Base-by-base conservation (phyloP, 2,329 filamentous ascomycete genomes). In the Fusarium sp. region DNA sequence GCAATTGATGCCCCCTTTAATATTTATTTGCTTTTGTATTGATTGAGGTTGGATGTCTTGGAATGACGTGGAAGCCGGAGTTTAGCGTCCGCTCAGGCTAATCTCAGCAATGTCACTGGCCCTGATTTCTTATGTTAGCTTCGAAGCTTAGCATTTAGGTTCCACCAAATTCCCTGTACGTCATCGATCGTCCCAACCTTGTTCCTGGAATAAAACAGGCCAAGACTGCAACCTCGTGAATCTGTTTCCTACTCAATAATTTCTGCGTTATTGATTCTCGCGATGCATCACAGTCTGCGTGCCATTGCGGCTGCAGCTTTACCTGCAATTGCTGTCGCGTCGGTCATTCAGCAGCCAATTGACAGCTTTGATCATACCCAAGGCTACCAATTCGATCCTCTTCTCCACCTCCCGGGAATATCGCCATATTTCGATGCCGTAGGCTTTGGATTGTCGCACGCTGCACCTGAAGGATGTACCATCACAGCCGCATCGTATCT, bases 391-490 rank as follows among this genome's bases (percentile, higher is more conserved):
- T 77, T 77, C 48, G 75, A 77, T 38, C 73, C 75, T 9, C 75
- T 77, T 18, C 58, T 75, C 3, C 75, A 77, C 17, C 73, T 77
- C 6, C 75, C 75, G 0, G 75, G 75, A 7, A 77, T 76, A 57
- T 77, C 75, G n/a, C 75, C 75, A 5, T 77, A 77, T 35, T 77
- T 77, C 20, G 75, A 77, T 41, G 75, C 75, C 2, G 71, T 77
- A 17, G 75, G 75, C 3, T 77, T 77, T 38, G 75, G 75, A 3
- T 52, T 77, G 3, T 62, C 58, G 12, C 75, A 77, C 3, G 60
- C 55, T 18, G 73, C 75, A 5, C 75, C 75, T 17, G 73, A 77
- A 38, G 75, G 75, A 20, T 77, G 75, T 3, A 77, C 56, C 0
- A 73, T 77, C 1, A 77, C 64, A 15, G 56, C 74, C 22, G 75